Evolutionary conservation across 371 early-diverging fungal genomes (phyloP), one percentile per base, ranked within the genome.

Genomic region (Mortierella sp.): DNA sequence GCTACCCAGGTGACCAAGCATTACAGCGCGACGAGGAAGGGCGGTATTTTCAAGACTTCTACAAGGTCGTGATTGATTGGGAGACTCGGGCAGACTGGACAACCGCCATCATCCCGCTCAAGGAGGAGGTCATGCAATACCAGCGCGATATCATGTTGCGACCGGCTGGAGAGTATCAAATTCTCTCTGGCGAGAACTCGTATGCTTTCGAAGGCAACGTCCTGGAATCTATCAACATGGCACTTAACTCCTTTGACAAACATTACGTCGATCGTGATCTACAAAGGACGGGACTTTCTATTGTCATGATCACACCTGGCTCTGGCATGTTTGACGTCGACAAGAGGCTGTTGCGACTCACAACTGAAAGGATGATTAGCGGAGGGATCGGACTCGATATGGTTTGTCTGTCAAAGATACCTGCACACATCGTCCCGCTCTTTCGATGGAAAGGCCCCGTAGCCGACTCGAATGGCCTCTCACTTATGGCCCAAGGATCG

Each of bases 291-390:
- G 97, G 97, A 21, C 86, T 96, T 3, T 93, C 95, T 18, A 93
- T 97, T n/a, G 89, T 96, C 9, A 80, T 98, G 41, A 85, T 98
- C 27, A 96, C 97, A 0, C 93, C 96, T 0, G 92, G 94, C 5
- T 87, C 92, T 2, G 98, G 98, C 13, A 84, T 91, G 49, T 96
- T 96, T 71, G 88, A 91, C 47, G 96, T 94, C 18, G 89, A 90
- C 59, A 94, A 94, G 71, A 84, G 86, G 52, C 79, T 97, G 9
- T 80, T 94, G 24, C 85, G 98, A 19, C 68, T 97, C 66, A 98
- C 97, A 0, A 94, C 96, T 7, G 96, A 97, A 72, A 87, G 99
- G 19, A 95, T 97, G 95, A 89, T 94, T 21, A 95, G 95, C 73
- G 89, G 93, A 67, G 98, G 98, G 18, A 90, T 96, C 47, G 94